Percentiles rank a stretch among this genome's conserved stretches.
Conservation (phyloP, 495 filamentous ascomycete genomes). For the Hyphodiscus hymeniophilus region DNA sequence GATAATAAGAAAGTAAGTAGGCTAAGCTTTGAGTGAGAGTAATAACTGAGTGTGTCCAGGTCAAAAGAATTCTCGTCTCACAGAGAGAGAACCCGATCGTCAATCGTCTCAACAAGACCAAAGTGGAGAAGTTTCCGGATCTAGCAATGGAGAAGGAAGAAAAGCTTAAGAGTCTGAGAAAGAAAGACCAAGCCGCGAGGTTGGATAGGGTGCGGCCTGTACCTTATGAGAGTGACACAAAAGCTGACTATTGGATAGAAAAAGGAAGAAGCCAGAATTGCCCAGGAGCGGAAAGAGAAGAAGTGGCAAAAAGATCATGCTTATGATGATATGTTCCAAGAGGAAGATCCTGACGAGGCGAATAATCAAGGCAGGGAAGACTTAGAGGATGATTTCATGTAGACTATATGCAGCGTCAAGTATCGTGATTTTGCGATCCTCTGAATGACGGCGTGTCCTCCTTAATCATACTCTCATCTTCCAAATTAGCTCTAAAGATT, state of each 20-base stretch:
- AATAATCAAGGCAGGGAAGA: slow-evolving; percentile 61
- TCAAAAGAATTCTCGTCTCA: slow-evolving; percentile 68
- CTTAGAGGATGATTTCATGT: slow-evolving; percentile 73
- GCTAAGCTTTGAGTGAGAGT: neutral
- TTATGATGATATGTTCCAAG: slow-evolving; percentile 76
- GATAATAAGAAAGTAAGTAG: slow-evolving; percentile 54
- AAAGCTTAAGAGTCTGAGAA: slow-evolving; percentile 55
- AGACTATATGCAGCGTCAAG: no score
- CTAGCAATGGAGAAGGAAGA: slow-evolving; percentile 73
- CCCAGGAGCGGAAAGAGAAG: slow-evolving; percentile 73
- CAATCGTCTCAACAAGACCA: slow-evolving; percentile 96
- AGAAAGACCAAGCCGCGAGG: slow-evolving; percentile 56
- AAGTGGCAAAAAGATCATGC: slow-evolving; percentile 93
- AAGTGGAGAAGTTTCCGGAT: slow-evolving; percentile 76
- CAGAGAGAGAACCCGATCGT: slow-evolving; percentile 79
- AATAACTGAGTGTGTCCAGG: slow-evolving; percentile 30
- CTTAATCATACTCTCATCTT: no score
- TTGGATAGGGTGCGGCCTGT: slow-evolving; percentile 51
- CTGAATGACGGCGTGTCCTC: no score
- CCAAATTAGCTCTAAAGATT: no score
- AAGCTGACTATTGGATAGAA: slow-evolving; percentile 35
- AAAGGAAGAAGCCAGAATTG: slow-evolving; percentile 70
- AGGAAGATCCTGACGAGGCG: slow-evolving; percentile 53
- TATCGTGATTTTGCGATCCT: no score
- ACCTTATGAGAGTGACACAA: neutral